Evolutionary conservation across 2,329 filamentous ascomycete genomes (phyloP).

Genomic region (Fusarium graminum): DNA sequence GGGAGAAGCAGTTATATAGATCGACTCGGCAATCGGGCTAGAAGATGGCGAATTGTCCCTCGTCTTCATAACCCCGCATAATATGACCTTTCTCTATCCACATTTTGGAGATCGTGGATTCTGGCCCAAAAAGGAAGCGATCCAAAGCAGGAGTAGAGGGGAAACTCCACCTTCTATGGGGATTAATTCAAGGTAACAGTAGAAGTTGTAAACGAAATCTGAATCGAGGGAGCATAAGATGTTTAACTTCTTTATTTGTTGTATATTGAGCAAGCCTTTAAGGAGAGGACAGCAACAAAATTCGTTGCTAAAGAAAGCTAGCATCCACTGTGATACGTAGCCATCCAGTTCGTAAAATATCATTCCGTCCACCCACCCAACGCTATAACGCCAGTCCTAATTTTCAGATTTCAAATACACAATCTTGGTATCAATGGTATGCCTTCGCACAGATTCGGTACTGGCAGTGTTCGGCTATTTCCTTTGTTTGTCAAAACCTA

Average conservation of each 20-base stretch:
- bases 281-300: constrained; percentile 34
- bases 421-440: constrained; percentile 42
- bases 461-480: constrained; percentile 7
- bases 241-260: constrained; percentile 1
- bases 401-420: constrained; percentile 19
- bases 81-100: constrained; percentile 1
- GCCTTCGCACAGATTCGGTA: constrained; percentile 16
- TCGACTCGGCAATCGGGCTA: constrained; percentile 39
- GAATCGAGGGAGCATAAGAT: not conserved
- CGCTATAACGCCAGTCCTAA: constrained; percentile 35
- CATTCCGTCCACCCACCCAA: constrained; percentile 18
- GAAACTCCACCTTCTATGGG: constrained; percentile 33
- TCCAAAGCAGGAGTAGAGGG: constrained; percentile 9
- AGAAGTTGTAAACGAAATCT: not conserved
- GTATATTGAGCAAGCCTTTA: constrained; percentile 18
- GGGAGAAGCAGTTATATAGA: constrained; percentile 21
- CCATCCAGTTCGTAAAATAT: constrained; percentile 35
- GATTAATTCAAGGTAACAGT: not conserved
- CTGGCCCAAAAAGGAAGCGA: constrained; percentile 10
- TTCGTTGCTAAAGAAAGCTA: constrained; percentile 21
- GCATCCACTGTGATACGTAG: constrained; percentile 1
- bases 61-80: constrained; percentile 35
- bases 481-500: constrained; percentile 1
- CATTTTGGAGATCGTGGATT: constrained; percentile 17
- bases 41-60: constrained; percentile 33